Conservation (phyloP, 2,329 filamentous ascomycete genomes). For the Aspergillus terreus region DNA sequence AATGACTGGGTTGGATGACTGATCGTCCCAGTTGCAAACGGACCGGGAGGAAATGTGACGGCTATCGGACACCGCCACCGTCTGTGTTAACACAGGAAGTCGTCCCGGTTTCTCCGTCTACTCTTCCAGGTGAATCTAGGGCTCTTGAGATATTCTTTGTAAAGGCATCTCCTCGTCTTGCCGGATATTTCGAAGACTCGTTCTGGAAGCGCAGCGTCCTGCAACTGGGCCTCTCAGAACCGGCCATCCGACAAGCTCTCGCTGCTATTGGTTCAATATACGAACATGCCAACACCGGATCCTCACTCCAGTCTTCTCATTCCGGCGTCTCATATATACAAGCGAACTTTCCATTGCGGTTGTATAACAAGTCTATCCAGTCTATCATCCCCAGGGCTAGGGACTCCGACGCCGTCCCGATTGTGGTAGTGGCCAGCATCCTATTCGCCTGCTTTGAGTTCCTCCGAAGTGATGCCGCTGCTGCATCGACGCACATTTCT, state of each 20-base stretch:
- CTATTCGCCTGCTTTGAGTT: slow-evolving; percentile 63
- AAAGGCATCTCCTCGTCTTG: slow-evolving; percentile 60
- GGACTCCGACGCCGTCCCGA: slow-evolving; percentile 49
- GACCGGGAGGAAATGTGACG: slow-evolving; percentile 12
- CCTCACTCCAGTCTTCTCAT: slow-evolving; percentile 27
- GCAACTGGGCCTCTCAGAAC: slow-evolving; percentile 60
- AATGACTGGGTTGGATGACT: slow-evolving; percentile 17
- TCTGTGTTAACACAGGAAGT: not conserved
- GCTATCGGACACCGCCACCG: slow-evolving; percentile 6
- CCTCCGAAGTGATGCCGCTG: slow-evolving; percentile 24
- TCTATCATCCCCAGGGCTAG: slow-evolving; percentile 18
- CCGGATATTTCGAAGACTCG: slow-evolving; percentile 63
- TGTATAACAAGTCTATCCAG: slow-evolving; percentile 14
- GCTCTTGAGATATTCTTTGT: slow-evolving; percentile 43
- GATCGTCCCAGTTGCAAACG: slow-evolving; percentile 8
- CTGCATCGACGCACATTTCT: slow-evolving; percentile 17
- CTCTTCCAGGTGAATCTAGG: slow-evolving; percentile 4
- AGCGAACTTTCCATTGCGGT: slow-evolving; percentile 3
- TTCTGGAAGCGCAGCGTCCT: slow-evolving; percentile 64
- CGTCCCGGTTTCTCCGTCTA: slow-evolving; percentile 3
- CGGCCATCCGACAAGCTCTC: slow-evolving; percentile 62
- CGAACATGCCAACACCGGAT: slow-evolving; percentile 48
- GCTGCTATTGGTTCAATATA: slow-evolving; percentile 64
- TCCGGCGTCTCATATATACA: not conserved
- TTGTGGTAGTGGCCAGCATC: slow-evolving; percentile 55